Conservation (phyloP, 2,329 filamentous ascomycete genomes). For the Ramularia endophylla region DNA sequence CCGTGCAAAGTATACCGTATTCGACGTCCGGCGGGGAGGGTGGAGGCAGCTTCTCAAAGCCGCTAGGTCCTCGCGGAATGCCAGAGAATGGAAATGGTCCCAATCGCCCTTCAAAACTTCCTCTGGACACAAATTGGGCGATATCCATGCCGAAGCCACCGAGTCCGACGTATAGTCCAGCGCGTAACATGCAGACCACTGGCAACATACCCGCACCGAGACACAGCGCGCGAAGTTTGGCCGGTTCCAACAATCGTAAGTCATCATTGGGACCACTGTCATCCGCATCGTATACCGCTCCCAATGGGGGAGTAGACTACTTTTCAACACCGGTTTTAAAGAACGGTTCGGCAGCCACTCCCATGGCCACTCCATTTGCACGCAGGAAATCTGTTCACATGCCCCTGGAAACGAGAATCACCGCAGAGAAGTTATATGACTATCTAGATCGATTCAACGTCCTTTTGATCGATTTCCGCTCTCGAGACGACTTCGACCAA, state of each 20-base stretch:
- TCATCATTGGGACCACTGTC: slow-evolving; percentile 41
- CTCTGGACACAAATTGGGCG: slow-evolving; percentile 47
- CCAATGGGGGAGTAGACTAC: slow-evolving; percentile 37
- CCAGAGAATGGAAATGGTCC: slow-evolving; percentile 33
- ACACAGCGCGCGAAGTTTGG: slow-evolving; percentile 58
- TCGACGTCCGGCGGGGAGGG: slow-evolving; percentile 40
- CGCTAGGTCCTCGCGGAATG: slow-evolving; percentile 50
- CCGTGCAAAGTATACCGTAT: slow-evolving; percentile 24
- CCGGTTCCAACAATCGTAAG: slow-evolving; percentile 45
- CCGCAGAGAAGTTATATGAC: slow-evolving; percentile 62
- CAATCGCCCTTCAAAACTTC: slow-evolving; percentile 39
- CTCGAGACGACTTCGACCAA: slow-evolving; percentile 72
- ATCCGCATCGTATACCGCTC: slow-evolving; percentile 34
- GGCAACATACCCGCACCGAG: slow-evolving; percentile 60
- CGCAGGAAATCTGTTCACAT: slow-evolving; percentile 42
- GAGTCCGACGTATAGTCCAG: slow-evolving; percentile 73
- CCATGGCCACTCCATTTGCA: slow-evolving; percentile 14
- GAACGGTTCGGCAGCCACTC: slow-evolving; percentile 23
- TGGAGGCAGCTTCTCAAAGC: slow-evolving; percentile 24
- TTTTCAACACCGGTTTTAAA: slow-evolving; percentile 22
- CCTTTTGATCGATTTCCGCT: slow-evolving; percentile 78
- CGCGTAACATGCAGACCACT: slow-evolving; percentile 61
- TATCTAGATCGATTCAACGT: slow-evolving; percentile 64
- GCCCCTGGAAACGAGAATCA: slow-evolving; percentile 56
- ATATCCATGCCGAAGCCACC: slow-evolving; percentile 62